Conservation (phyloP, 306 rosid genomes). For the Prunus campanulata region DNA sequence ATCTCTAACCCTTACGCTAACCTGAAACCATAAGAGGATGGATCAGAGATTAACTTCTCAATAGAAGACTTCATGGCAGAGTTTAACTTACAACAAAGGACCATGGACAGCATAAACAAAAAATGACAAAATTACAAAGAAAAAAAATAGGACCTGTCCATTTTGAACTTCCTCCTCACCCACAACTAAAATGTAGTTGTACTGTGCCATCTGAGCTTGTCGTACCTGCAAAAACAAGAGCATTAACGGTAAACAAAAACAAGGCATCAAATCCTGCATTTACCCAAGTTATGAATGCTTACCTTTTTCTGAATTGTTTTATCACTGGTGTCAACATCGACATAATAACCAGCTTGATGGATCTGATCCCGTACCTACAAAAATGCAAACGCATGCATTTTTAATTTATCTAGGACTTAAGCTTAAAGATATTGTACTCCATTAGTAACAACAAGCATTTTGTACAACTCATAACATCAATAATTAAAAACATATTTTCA, state of each 20-base stretch:
- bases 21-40: constrained; percentile 41
- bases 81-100: too few relatives aligned
- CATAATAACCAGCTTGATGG: constrained; percentile 65
- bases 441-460: not conserved
- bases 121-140: not conserved
- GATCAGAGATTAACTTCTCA: constrained; percentile 25
- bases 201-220: constrained; percentile 85
- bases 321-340: constrained; percentile 80
- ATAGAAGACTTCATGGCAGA: not conserved
- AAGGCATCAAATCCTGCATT: not conserved
- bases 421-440: not conserved
- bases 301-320: constrained; percentile 95
- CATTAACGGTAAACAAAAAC: constrained; percentile 16
- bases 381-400: constrained; percentile 13
- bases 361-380: constrained; percentile 71
- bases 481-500: not conserved
- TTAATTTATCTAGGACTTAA: not conserved
- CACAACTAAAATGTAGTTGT: constrained; percentile 84
- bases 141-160: constrained; percentile 55
- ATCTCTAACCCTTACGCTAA: constrained; percentile 84
- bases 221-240: constrained; percentile 59
- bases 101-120: not conserved
- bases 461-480: not conserved
- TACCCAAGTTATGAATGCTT: not conserved
- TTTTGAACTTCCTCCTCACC: constrained; percentile 85